Conservation (phyloP, 2,329 filamentous ascomycete genomes). For the Talaromyces marneffei region DNA sequence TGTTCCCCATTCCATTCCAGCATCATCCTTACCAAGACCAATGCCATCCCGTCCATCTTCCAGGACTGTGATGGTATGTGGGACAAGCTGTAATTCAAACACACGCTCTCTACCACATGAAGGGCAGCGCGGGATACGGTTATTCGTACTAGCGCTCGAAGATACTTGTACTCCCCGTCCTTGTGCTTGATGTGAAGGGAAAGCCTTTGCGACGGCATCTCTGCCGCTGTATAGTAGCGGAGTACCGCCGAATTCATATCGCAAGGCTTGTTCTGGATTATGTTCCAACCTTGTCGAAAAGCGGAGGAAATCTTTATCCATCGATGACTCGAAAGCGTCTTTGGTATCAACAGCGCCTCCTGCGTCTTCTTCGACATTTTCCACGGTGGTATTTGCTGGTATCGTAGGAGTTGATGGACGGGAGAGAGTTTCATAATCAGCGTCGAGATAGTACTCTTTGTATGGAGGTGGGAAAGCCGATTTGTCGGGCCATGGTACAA, state of each 20-base stretch:
- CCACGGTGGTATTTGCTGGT: constrained; percentile 43
- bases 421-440: constrained; percentile 83
- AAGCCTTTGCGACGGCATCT: constrained; percentile 65
- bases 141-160: constrained; percentile 15
- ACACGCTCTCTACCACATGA: constrained; percentile 69
- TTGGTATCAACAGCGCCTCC: constrained; percentile 45
- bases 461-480: constrained; percentile 64
- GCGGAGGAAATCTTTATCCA: constrained; percentile 72
- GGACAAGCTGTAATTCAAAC: constrained; percentile 90
- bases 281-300: constrained; percentile 73
- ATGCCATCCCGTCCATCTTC: constrained; percentile 62
- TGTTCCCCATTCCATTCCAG: constrained; percentile 96
- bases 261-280: constrained; percentile 75
- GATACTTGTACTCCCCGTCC: constrained; percentile 1
- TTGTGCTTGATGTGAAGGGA: constrained; percentile 33
- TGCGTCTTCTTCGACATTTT: constrained; percentile 34
- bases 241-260: constrained; percentile 68
- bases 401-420: constrained; percentile 45
- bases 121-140: constrained; percentile 64
- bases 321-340: constrained; percentile 67
- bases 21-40: constrained; percentile 56
- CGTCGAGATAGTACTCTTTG: constrained; percentile 74
- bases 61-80: constrained; percentile 81
- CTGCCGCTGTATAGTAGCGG: constrained; percentile 75
- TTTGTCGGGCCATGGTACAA: constrained; percentile 69